Conservation (phyloP, 805 yeast species). For the Starmerella cellae region DNA sequence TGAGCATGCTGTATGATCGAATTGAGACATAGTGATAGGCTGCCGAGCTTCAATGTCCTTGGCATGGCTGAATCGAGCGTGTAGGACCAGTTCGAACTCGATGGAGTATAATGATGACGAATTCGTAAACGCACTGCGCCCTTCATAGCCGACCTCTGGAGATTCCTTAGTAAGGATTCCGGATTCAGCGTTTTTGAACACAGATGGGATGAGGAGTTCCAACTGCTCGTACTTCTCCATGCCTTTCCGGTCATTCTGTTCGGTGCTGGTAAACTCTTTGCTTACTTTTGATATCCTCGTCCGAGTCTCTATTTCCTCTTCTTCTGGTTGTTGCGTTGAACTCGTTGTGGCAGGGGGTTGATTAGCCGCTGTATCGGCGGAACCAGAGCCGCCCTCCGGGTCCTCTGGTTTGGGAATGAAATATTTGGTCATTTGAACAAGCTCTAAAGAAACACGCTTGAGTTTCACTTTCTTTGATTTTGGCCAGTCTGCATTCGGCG, state of each 20-base stretch:
- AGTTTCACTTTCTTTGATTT: constrained; percentile 29
- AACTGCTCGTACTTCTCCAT: constrained; percentile 21
- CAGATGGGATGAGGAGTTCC: constrained; percentile 23
- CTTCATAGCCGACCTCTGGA: constrained; percentile 28
- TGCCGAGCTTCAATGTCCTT: constrained; percentile 29
- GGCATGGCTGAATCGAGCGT: constrained; percentile 29
- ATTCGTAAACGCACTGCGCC: constrained; percentile 28
- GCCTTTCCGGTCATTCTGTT: constrained; percentile 18
- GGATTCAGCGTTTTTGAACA: constrained; percentile 12
- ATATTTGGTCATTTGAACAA: constrained; percentile 28
- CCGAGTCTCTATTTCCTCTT: constrained; percentile 23
- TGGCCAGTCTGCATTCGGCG: constrained; percentile 30
- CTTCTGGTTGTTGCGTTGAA: constrained; percentile 20
- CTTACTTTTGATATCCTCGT: constrained; percentile 24
- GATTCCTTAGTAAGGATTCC: constrained; percentile 26
- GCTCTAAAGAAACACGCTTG: constrained; percentile 26
- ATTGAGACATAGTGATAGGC: constrained; percentile 28
- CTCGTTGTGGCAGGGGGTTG: background rate
- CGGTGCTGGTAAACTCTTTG: constrained; percentile 21
- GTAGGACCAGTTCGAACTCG: constrained; percentile 25
- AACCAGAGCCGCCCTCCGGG: background rate
- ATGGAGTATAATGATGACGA: constrained; percentile 27
- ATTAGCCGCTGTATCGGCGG: background rate
- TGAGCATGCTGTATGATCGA: constrained; percentile 27
- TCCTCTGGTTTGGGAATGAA: constrained; percentile 1